phyloP scores from a whole-genome alignment of 257 asterid species.

The Solanum phureja region DNA sequence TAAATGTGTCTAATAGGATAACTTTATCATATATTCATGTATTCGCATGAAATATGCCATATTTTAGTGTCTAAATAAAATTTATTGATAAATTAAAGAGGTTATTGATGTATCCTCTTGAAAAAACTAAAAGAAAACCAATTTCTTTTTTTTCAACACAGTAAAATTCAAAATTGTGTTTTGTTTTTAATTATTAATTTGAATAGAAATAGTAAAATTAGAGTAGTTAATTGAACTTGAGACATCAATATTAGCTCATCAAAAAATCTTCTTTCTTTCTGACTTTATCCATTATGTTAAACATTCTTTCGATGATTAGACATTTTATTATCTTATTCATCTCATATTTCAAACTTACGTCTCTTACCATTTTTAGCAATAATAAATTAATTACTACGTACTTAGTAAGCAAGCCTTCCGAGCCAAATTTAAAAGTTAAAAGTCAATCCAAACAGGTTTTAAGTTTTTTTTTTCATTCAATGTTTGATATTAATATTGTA shows the following conservation, averaged over 20 bases:
- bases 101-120: too few relatives aligned
- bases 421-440: not conserved
- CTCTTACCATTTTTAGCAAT: not conserved
- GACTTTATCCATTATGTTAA: not conserved
- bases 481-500: too few relatives aligned
- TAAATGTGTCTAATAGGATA: not conserved
- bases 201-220: not conserved
- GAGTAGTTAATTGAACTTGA: not conserved
- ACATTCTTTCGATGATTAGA: not conserved
- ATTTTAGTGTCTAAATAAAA: not conserved
- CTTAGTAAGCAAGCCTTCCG: not conserved
- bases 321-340: not conserved
- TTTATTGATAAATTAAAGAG: not conserved
- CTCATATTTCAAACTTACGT: not conserved
- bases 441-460: too few relatives aligned
- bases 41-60: not conserved
- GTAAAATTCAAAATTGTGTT: not conserved
- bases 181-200: not conserved
- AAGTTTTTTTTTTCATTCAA: too few relatives aligned
- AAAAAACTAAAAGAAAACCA: not conserved
- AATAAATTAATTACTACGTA: not conserved
- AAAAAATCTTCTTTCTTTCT: not conserved
- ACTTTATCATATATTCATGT: not conserved
- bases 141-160: not conserved
- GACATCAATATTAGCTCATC: not conserved